Evolutionary conservation across 352 stramenopile genomes (phyloP).

Genomic region (Phytophthora gonapodyides): DNA sequence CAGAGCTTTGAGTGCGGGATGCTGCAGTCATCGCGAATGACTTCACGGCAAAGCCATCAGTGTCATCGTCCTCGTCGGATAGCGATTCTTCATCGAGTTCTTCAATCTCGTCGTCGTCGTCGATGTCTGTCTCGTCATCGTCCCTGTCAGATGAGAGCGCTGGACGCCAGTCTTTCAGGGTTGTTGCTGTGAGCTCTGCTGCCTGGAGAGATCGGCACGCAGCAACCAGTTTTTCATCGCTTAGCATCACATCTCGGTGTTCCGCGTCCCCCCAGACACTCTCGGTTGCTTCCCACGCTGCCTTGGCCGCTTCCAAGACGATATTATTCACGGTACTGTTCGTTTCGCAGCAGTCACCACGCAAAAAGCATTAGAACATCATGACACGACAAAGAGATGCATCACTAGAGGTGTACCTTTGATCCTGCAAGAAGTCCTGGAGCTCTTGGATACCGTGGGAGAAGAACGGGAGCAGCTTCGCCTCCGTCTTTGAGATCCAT

Average conservation of each 20-base stretch:
- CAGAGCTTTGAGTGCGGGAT: slow-evolving; percentile 1
- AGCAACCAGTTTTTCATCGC: slow-evolving; percentile 37
- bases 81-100: slow-evolving; percentile 40
- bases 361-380: neutral
- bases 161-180: slow-evolving; percentile 42
- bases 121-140: slow-evolving; percentile 37
- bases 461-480: slow-evolving; percentile 68
- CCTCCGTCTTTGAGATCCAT: slow-evolving; percentile 61
- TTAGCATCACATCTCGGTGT: slow-evolving; percentile 35
- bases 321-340: slow-evolving; percentile 43
- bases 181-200: slow-evolving; percentile 27
- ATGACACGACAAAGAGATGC: neutral
- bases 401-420: slow-evolving; percentile 39
- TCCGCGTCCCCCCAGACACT: slow-evolving; percentile 25
- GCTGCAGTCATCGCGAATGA: slow-evolving; percentile 14
- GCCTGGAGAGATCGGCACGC: slow-evolving; percentile 37
- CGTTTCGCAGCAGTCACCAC: neutral
- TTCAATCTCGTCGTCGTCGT: slow-evolving; percentile 42
- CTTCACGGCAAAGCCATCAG: slow-evolving; percentile 32
- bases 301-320: slow-evolving; percentile 22
- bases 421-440: slow-evolving; percentile 55
- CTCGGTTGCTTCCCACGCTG: slow-evolving; percentile 23
- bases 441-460: slow-evolving; percentile 66
- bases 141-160: slow-evolving; percentile 27
- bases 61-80: slow-evolving; percentile 35